Base-by-base conservation (phyloP, 1,284 basidiomycete species). In the Trichosporon inkin region DNA sequence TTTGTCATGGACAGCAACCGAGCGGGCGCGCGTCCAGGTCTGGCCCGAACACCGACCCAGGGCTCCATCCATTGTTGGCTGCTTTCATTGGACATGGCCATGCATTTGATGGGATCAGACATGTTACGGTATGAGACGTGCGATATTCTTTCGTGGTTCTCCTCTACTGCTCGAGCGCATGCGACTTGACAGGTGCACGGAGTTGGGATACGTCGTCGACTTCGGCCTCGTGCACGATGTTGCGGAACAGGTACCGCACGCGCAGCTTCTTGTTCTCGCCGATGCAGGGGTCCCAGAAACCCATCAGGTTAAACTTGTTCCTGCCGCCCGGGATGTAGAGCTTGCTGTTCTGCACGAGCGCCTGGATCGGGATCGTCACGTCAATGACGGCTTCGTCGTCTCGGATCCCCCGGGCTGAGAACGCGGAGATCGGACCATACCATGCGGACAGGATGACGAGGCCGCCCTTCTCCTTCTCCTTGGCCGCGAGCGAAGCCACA, bases 331-430 rank as follows among this genome's bases (percentile, higher is more conserved):
- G 86, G 63, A 96, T 87, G 71, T 86, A 84, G 53, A 96, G 74
- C 72, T 90, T 88, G 52, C 87, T 87, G 65, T 87, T 83, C 65
- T 84, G 83, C 49, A 94, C 88, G 16, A 95, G 81, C 22, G 89
- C 86, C 79, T 94, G 92, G 28, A 95, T 71, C 3, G 92, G 84
- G 34, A 89, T 80, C 17, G 86, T 88, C 38, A 93, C 89, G 75
- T 92, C 86, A 65, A 90, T 82, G 49, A 82, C 78, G 40, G 52
- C 63, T 4, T 40, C 56, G 16, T 61, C 60, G 24, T 71, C 70
- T 55, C 81, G 81, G 64, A 84, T 82, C 53, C 80, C 80, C 63
- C 84, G 82, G 34, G 77, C 36, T 3, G 75, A 75, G 62, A 77
- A 78, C 1, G 69, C 66, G 0, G 65, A 53, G 1, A 70, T 65